phyloP scores from a whole-genome alignment of 371 early-diverging fungal genomes.

The Mucor irregularis region DNA sequence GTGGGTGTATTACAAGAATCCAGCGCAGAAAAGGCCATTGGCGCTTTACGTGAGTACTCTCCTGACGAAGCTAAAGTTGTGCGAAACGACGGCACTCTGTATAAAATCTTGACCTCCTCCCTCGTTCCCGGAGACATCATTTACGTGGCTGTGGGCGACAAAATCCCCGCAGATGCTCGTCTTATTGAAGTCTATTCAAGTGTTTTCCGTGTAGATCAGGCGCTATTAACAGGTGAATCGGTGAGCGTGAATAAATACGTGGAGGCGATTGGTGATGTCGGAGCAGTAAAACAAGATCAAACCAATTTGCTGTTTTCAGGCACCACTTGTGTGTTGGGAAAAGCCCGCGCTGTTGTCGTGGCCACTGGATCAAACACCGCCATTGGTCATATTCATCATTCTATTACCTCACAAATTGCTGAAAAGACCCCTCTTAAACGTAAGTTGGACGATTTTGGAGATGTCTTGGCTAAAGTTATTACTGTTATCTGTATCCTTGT shows the following conservation, averaged over 20 bases:
- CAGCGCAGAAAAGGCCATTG: slow-evolving; percentile 97
- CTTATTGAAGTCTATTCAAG: slow-evolving; percentile 75
- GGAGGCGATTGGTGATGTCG: slow-evolving; percentile 56
- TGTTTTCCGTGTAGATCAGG: slow-evolving; percentile 90
- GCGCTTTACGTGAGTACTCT: slow-evolving; percentile 93
- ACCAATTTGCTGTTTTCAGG: slow-evolving; percentile 94
- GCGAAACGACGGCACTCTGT: slow-evolving; percentile 66
- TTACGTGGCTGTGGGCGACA: slow-evolving; percentile 87
- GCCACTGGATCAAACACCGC: slow-evolving; percentile 86
- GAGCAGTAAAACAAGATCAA: slow-evolving; percentile 95
- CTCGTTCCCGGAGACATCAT: slow-evolving; percentile 98
- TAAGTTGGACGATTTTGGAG: slow-evolving; percentile 96
- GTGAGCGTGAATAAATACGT: slow-evolving; percentile 85
- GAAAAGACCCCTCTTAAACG: slow-evolving; percentile 95
- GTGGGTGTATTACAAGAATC: slow-evolving; percentile 97
- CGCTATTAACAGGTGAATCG: slow-evolving; percentile 96
- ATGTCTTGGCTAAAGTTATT: slow-evolving; percentile 92
- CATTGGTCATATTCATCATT: slow-evolving; percentile 91
- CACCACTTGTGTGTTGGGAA: slow-evolving; percentile 90
- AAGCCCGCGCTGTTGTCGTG: slow-evolving; percentile 86
- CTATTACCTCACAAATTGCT: slow-evolving; percentile 80
- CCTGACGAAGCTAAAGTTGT: slow-evolving; percentile 94
- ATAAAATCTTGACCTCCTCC: slow-evolving; percentile 74
- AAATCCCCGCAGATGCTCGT: slow-evolving; percentile 94
- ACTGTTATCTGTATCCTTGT: slow-evolving; percentile 93